Evolutionary conservation across 31 red algal genomes (phyloP).

Genomic region (Odonthalia washingtoniensis): DNA sequence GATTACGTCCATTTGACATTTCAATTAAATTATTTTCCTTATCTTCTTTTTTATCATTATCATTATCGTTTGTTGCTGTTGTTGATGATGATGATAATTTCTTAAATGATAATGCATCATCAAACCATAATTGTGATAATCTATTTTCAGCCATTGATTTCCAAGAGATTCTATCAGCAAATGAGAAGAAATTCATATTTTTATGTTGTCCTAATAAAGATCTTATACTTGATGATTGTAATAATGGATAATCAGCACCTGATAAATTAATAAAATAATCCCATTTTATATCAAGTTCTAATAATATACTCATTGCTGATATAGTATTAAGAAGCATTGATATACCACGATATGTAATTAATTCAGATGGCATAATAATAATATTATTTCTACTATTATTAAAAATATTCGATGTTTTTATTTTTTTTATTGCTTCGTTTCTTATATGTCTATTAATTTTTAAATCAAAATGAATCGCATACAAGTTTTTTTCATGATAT

Average conservation of each 20-base stretch:
- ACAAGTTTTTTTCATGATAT: slow-evolving; percentile 72
- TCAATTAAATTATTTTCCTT: not conserved
- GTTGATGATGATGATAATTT: not conserved
- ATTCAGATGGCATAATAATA: slow-evolving; percentile 72
- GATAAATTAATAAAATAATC: slow-evolving; percentile 89
- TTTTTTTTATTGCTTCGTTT: not conserved
- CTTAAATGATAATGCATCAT: slow-evolving; percentile 58
- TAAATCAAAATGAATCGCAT: slow-evolving; percentile 83
- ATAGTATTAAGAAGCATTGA: slow-evolving; percentile 84
- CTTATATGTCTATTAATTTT: slow-evolving; percentile 69
- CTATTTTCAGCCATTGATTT: slow-evolving; percentile 69
- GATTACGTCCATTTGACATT: slow-evolving; percentile 44
- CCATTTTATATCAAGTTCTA: slow-evolving; percentile 44
- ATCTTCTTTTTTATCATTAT: not conserved
- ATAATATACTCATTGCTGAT: slow-evolving; percentile 64
- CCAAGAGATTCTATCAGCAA: slow-evolving; percentile 54
- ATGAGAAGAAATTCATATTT: slow-evolving; percentile 76
- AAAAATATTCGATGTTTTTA: slow-evolving; percentile 4
- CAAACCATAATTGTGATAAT: slow-evolving; percentile 59
- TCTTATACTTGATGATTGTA: slow-evolving; percentile 47
- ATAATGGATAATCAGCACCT: slow-evolving; percentile 84
- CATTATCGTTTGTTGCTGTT: not conserved
- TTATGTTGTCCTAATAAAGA: slow-evolving; percentile 46
- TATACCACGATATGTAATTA: slow-evolving; percentile 86
- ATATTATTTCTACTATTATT: slow-evolving; percentile 50